Percentiles rank a stretch among this genome's conserved stretches.
phyloP scores from a whole-genome alignment of 495 filamentous ascomycete species.

The Jackrogersella minutella region DNA sequence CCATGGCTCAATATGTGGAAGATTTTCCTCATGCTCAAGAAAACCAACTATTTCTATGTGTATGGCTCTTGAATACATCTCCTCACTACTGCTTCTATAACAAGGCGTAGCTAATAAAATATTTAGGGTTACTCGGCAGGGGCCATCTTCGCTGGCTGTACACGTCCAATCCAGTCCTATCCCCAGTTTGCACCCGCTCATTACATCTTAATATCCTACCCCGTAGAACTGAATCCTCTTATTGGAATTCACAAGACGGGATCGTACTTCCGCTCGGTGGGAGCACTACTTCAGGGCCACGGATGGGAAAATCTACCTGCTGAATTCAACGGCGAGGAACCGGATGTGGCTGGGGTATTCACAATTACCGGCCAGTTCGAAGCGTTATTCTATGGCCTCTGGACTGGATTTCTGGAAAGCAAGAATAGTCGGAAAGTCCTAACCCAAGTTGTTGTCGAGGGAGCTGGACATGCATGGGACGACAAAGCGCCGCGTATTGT shows the following conservation, averaged over 20 bases:
- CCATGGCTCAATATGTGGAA: slow-evolving; percentile 21
- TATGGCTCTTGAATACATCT: slow-evolving; percentile 2
- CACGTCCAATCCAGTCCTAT: slow-evolving; percentile 18
- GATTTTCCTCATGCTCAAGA: slow-evolving; percentile 23
- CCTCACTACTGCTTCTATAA: not conserved
- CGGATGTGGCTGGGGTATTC: slow-evolving; percentile 32
- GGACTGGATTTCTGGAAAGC: slow-evolving; percentile 19
- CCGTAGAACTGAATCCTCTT: slow-evolving; percentile 32
- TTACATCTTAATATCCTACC: slow-evolving; percentile 37
- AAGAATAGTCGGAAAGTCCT: slow-evolving; percentile 29
- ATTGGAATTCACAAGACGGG: slow-evolving; percentile 30
- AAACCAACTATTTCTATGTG: slow-evolving; percentile 33
- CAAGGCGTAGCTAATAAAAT: not conserved
- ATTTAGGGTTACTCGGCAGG: slow-evolving; percentile 36
- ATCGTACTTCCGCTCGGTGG: slow-evolving; percentile 31
- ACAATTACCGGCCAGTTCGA: slow-evolving; percentile 30
- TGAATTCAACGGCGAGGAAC: slow-evolving; percentile 34
- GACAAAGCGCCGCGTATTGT: slow-evolving; percentile 29
- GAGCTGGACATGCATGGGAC: slow-evolving; percentile 29
- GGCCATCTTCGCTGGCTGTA: slow-evolving; percentile 35
- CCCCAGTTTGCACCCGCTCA: slow-evolving; percentile 25
- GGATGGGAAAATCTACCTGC: slow-evolving; percentile 36
- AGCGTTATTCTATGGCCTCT: slow-evolving; percentile 17
- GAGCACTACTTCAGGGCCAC: slow-evolving; percentile 30
- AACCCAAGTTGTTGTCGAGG: slow-evolving; percentile 24